Conservation (phyloP, 2,329 filamentous ascomycete species). For the Xylariaceae sp. region DNA sequence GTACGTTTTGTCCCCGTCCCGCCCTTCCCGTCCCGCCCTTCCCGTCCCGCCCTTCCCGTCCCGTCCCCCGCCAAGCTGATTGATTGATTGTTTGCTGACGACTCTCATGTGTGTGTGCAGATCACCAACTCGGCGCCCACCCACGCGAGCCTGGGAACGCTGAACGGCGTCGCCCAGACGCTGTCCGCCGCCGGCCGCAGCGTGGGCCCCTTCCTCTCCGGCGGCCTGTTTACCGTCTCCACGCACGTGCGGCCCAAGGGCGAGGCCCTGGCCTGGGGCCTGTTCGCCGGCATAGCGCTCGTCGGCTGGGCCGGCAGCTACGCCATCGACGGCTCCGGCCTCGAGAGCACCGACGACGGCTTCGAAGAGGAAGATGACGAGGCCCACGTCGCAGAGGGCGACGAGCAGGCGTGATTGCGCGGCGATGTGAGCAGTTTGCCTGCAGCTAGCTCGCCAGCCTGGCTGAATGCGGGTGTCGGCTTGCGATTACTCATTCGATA, state of each 20-base stretch:
- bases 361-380: constrained; percentile 25
- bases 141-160: constrained; percentile 73
- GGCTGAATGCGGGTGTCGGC: too few species aligned
- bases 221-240: constrained; percentile 75
- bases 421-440: too few species aligned
- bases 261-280: constrained; percentile 75
- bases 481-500: too few species aligned
- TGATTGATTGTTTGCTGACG: constrained; percentile 1
- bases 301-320: constrained; percentile 74
- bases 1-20: constrained; percentile 45
- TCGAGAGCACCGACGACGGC: constrained; percentile 51
- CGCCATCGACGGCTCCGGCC: constrained; percentile 58
- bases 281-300: constrained; percentile 78
- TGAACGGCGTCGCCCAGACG: constrained; percentile 92
- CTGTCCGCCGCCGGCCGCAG: constrained; percentile 86
- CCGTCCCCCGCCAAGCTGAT: background rate
- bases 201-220: constrained; percentile 80
- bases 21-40: too few species aligned
- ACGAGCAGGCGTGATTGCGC: background rate
- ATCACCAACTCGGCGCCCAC: constrained; percentile 92
- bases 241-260: constrained; percentile 69
- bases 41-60: too few species aligned
- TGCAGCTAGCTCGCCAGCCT: too few species aligned
- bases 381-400: background rate
- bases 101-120: constrained; percentile 22